Evolutionary conservation across 257 asterid species (phyloP).

Genomic region (Capsicum rhomboideum): DNA sequence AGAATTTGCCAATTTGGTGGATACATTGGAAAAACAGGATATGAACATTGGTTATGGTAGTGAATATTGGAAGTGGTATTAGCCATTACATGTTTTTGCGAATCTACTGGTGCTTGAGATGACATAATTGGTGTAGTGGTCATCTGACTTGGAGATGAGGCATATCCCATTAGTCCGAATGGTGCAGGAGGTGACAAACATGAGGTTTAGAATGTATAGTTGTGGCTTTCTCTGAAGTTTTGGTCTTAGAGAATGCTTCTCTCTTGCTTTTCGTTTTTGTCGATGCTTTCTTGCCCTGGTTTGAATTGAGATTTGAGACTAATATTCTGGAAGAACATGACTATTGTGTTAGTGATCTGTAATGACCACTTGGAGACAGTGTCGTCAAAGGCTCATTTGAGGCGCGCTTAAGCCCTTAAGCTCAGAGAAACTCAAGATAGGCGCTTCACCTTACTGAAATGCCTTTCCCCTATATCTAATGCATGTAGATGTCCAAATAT

Average conservation of each 20-base stretch:
- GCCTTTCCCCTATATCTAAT: too few relatives aligned
- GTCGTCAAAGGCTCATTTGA: too few relatives aligned
- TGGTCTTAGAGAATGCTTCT: neutral
- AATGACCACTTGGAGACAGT: too few relatives aligned
- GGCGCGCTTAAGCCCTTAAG: too few relatives aligned
- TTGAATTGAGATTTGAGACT: neutral
- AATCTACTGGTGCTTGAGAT: constrained; percentile 1
- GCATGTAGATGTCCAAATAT: too few relatives aligned
- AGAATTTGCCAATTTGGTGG: constrained; percentile 5
- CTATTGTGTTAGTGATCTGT: too few relatives aligned
- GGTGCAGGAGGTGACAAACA: neutral
- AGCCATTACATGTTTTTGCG: neutral
- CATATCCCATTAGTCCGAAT: neutral
- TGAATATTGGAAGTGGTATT: neutral
- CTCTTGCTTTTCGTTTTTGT: neutral
- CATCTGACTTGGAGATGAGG: constrained; percentile 2
- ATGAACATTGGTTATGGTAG: constrained; percentile 5
- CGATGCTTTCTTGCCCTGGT: neutral
- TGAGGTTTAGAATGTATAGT: neutral
- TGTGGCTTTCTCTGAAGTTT: neutral
- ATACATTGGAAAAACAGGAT: constrained; percentile 2
- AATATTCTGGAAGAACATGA: constrained; percentile 4
- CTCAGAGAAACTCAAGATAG: too few relatives aligned
- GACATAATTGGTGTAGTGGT: neutral
- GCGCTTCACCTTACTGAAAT: too few relatives aligned